Base-by-base conservation (phyloP, 1,284 basidiomycete genomes). In the Uromyces viciae-fabae region DNA sequence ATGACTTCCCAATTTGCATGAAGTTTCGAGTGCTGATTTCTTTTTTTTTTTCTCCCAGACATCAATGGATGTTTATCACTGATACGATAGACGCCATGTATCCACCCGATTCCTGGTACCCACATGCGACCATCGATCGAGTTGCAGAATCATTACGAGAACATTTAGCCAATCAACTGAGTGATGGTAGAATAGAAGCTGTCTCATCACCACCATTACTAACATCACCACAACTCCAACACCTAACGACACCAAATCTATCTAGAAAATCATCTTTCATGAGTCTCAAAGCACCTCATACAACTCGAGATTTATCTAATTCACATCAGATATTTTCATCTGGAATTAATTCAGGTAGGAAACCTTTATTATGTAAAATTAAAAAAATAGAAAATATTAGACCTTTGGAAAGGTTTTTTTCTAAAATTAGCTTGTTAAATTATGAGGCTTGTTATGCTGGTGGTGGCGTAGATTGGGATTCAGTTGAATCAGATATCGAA, bases 51-150 rank as follows among this genome's bases (percentile, higher is more conserved):
- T 33, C 11, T 38, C 8, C 11, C 83, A 97, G 95, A 83, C 93
- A 99, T 86, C 95, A 99, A 88, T 99, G 97, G 96, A 93, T 98
- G 84, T 99, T 99, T 85, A 91, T 98, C 77, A 97, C 95, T 0
- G 97, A 99, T 86, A 98, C 96, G 0, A 93, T 95, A 5, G 97
- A 99, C 84, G 95, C 95, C 0, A 90, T 95, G 15, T 95, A 95
- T 86, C 92, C 91, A 9, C 92, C 93, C 0, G 92, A 95, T 82
- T 89, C 91, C 62, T 95, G 92, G 90, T 87, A 88, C 64, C 92
- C 95, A 0, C 92, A 93, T 82, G 92, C 94, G 0, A 91, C 98
- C 87, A 90, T 98, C 85, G 96, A 99, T 85, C 91, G 92, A 64
- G 88, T 98, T 0, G 91, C 94, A n/a, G 93, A 95, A 83, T 90